Base-by-base conservation (phyloP, 805 yeast genomes). In the Limtongozyma cylindracea region DNA sequence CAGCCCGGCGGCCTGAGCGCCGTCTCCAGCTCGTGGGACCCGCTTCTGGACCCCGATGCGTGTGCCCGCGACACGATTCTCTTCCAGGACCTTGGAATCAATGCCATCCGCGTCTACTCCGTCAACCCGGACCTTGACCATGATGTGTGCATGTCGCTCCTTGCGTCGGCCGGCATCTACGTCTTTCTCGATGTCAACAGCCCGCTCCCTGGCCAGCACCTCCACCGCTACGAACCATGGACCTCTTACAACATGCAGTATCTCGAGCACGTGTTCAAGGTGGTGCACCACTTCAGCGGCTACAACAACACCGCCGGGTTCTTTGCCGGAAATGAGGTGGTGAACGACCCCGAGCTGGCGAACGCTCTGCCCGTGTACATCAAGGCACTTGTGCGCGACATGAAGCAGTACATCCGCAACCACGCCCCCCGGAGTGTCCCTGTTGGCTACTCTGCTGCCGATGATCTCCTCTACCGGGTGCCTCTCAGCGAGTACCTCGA, bases 361-460 rank as follows among this genome's bases (percentile, higher is more conserved):
- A 52, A 49, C 9, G 30, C 34, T 21, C 67, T 94, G 0, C 91
- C 95, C 2, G 50, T 56, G 3, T 84, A 65, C 37, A 51, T 84
- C 19, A 77, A 78, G 34, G 80, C 76, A 0, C 56, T 82, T 14
- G 52, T 78, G 4, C 53, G 84, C 21, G 95, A 84, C 43, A 59
- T 84, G 49, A 82, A 82, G 41, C 46, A 47, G 14, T 84, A 72
- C 38, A 66, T 77, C 28, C 38, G 46, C 6, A 33, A 39, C 13
- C 61, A 76, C 33, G 43, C 65, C 3, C 57, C 64, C 2, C 56
- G 98, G 24, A 35, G 36, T 9, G 61, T 84, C 10, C 96, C 96
- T 1, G 76, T 84, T 17, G 96, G 96, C 1, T 84, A 84, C 41
- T 78, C 95, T 0, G 95, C 96, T 0, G 96, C 95, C 1, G 96